Evolutionary conservation across 345 rosid species (phyloP).

Genomic region (Hevea brasiliensis): DNA sequence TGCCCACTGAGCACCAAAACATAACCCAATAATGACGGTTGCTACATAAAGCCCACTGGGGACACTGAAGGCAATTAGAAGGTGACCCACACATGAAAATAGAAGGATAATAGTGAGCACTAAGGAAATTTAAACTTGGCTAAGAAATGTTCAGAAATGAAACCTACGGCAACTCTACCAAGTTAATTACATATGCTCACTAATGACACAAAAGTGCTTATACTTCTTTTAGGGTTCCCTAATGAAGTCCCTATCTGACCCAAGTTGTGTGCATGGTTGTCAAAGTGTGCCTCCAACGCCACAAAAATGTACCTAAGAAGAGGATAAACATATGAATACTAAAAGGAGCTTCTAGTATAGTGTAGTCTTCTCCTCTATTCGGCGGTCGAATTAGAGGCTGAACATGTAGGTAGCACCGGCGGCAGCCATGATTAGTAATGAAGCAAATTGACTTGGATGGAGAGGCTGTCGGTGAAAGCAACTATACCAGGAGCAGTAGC

Average conservation of each 20-base stretch:
- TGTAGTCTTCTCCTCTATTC: constrained; percentile 57
- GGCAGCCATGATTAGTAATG: constrained; percentile 56
- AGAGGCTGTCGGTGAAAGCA: constrained; percentile 23
- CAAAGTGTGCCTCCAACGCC: constrained; percentile 61
- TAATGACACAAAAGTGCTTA: constrained; percentile 51
- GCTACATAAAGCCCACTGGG: constrained; percentile 50
- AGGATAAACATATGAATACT: constrained; percentile 59
- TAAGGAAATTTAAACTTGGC: constrained; percentile 48
- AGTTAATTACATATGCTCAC: constrained; percentile 69
- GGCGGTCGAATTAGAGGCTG: constrained; percentile 52
- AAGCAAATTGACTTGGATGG: constrained; percentile 47
- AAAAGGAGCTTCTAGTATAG: constrained; percentile 58
- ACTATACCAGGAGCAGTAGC: not conserved
- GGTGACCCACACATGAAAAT: constrained; percentile 50
- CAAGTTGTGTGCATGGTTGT: constrained; percentile 65
- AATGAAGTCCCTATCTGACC: constrained; percentile 61
- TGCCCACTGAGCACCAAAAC: constrained; percentile 62
- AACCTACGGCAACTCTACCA: constrained; percentile 54
- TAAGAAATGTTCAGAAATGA: constrained; percentile 50
- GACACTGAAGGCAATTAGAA: constrained; percentile 47
- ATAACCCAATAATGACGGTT: constrained; percentile 53
- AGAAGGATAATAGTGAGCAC: constrained; percentile 45
- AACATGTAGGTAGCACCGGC: constrained; percentile 74
- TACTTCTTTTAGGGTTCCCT: constrained; percentile 49
- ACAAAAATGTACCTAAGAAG: constrained; percentile 51